Evolutionary conservation across 78 protist species (phyloP), one percentile per base, ranked within the genome.

Genomic region (Dictyostelium intermedium): DNA sequence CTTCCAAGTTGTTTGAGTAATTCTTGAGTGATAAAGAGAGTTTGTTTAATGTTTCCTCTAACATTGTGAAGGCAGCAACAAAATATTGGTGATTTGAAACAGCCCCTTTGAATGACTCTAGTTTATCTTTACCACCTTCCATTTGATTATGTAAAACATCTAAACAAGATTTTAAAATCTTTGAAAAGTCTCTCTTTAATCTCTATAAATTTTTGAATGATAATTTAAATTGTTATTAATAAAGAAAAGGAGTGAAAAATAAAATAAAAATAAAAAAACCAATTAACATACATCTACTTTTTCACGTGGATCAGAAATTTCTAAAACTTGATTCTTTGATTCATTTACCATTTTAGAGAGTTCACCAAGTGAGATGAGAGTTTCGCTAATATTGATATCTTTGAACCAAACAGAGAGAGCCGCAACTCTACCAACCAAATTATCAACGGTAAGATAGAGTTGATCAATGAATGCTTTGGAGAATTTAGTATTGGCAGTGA

Each of bases 291-390:
- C 92, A 2, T 79, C 27, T 13, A 87, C 50, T 50, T 43, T 87
- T 79, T 87, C 79, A 1, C 63, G 61, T 41, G 70, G 53, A 45
- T 76, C 80, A 5, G 8, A 27, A n/a, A 43, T 27, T 2, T 78
- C 16, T 4, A 63, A 41, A 27, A 87, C 69, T 10, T 43, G 30
- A 23, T 78, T 45, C 47, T 60, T 78, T 41, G 93, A 87, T 35
- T 79, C 70, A 32, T 79, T 87, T 61, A 79, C 47, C 25, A 79
- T 78, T 39, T 79, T 87, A 9, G 85, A 76, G 32, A 76, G 32
- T 79, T 87, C 93, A 10, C 37, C 35, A 43, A 76, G 25, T 4
- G 93, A 79, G 60, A 66, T 45, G 50, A 78, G 80, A 20, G 72
- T 50, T 66, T 79, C 87, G 25, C 27, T 27, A 9, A 77, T n/a